These are phyloP conservation scores for Parathielavia appendiculata DNA, from an alignment of 495 filamentous ascomycete species.

Conservation along the genomic window DNA sequence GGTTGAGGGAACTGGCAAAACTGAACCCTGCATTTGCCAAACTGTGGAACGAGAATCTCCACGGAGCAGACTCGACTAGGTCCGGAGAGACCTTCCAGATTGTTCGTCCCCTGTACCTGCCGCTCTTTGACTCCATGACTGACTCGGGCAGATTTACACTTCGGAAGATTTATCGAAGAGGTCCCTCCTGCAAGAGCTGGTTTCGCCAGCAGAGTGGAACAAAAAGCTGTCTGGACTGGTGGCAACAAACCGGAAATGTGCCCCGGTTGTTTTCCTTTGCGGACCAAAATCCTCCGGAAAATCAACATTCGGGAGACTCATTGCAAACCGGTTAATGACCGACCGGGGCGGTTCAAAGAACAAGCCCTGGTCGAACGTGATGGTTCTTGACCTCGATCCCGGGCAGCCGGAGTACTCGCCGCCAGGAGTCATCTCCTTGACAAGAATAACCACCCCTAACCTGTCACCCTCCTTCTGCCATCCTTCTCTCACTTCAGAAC, in stretches of 20 bases:
- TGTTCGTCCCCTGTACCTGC: conserved; percentile 21
- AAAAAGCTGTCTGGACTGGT: conserved; percentile 37
- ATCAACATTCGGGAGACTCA: conserved; percentile 74
- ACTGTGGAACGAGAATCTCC: conserved; percentile 60
- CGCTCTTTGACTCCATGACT: neutral
- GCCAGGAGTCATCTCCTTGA: conserved; percentile 70
- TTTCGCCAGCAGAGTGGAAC: conserved; percentile 64
- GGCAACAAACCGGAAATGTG: conserved; percentile 38
- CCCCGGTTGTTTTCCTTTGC: conserved; percentile 54
- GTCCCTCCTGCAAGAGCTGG: conserved; percentile 52
- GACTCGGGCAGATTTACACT: conserved; percentile 42
- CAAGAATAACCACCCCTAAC: conserved; percentile 56
- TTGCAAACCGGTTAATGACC: conserved; percentile 69
- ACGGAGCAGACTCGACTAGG: neutral
- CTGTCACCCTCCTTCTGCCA: conserved; percentile 74
- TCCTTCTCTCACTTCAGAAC: conserved; percentile 34
- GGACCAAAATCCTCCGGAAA: conserved; percentile 84
- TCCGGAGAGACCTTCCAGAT: conserved; percentile 36
- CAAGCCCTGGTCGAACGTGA: conserved; percentile 38
- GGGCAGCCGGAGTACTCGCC: conserved; percentile 78
- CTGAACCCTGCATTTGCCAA: conserved; percentile 66
- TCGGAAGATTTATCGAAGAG: conserved; percentile 42
- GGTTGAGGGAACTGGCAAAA: conserved; percentile 52
- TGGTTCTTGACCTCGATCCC: conserved; percentile 76
- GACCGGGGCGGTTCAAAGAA: conserved; percentile 27